Conservation (phyloP, 192 early-diverging fungal genomes). For the Diversispora eburnea region DNA sequence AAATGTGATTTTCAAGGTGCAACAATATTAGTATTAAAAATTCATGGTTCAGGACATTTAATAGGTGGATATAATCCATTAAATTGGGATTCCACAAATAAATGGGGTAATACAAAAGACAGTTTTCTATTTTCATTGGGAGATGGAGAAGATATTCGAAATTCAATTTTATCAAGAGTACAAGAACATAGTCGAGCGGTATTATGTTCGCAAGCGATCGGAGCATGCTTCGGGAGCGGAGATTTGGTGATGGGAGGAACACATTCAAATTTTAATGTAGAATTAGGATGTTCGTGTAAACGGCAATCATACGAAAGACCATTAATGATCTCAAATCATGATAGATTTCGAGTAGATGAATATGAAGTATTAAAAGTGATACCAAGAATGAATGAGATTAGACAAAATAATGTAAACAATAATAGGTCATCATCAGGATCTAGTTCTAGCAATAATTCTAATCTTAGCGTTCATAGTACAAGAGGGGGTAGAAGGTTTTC, state of each 20-base stretch:
- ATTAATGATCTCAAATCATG: conserved; percentile 7
- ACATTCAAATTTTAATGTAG: conserved; percentile 10
- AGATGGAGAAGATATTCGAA: conserved; percentile 8
- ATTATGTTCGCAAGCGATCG: conserved; percentile 18
- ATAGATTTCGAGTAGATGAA: conserved; percentile 21
- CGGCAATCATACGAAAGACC: conserved; percentile 18
- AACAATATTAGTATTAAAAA: conserved; percentile 7
- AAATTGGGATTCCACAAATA: conserved; percentile 18
- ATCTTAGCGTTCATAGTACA: neutral
- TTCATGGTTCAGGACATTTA: conserved; percentile 16
- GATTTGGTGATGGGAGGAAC: conserved; percentile 26
- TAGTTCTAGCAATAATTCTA: neutral
- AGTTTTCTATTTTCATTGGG: conserved; percentile 24
- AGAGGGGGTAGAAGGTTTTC: conserved; percentile 4
- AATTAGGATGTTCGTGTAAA: conserved; percentile 21
- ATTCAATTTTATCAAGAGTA: neutral
- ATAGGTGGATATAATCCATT: conserved; percentile 21
- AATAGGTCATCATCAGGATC: neutral
- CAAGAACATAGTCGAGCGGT: conserved; percentile 11
- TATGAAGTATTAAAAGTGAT: conserved; percentile 22
- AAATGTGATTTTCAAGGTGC: conserved; percentile 14
- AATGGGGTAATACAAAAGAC: conserved; percentile 21
- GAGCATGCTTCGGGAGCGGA: conserved; percentile 24
- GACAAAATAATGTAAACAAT: too few species aligned
- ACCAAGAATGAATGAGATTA: neutral